Percentiles rank a stretch among this genome's conserved stretches.
Evolutionary conservation across 1,284 basidiomycete species (phyloP).

Genomic region (Ganoderma boninense): DNA sequence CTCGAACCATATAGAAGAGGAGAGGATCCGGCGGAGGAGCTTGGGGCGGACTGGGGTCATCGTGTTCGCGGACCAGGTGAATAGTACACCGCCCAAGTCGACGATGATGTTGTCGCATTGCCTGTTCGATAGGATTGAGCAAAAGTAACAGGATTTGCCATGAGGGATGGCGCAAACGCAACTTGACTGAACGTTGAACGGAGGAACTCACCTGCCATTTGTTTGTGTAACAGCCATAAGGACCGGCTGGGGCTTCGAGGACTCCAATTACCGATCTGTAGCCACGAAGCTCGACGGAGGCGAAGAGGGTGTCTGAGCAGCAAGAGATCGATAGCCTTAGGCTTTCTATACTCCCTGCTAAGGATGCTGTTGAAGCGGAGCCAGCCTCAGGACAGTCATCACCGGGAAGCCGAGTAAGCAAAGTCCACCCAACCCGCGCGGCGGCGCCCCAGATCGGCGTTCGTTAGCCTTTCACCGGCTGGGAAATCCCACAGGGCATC

Average conservation of each 20-base stretch:
- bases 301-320: background rate
- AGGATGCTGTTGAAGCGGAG: background rate
- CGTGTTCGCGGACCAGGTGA: constrained; percentile 58
- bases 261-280: background rate
- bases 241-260: background rate
- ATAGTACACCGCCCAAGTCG: constrained; percentile 64
- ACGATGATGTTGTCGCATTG: constrained; percentile 48
- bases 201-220: background rate
- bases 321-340: background rate
- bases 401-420: background rate
- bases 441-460: background rate
- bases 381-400: background rate
- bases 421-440: background rate
- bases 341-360: background rate
- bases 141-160: background rate
- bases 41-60: constrained; percentile 52
- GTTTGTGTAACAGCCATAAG: background rate
- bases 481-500: background rate
- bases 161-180: background rate
- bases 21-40: constrained; percentile 51
- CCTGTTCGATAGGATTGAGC: background rate
- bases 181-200: too few species aligned
- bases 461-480: background rate
- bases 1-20: constrained; percentile 46
- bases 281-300: background rate